Conservation (phyloP, 2,329 filamentous ascomycete genomes). For the Colletotrichum tanaceti region DNA sequence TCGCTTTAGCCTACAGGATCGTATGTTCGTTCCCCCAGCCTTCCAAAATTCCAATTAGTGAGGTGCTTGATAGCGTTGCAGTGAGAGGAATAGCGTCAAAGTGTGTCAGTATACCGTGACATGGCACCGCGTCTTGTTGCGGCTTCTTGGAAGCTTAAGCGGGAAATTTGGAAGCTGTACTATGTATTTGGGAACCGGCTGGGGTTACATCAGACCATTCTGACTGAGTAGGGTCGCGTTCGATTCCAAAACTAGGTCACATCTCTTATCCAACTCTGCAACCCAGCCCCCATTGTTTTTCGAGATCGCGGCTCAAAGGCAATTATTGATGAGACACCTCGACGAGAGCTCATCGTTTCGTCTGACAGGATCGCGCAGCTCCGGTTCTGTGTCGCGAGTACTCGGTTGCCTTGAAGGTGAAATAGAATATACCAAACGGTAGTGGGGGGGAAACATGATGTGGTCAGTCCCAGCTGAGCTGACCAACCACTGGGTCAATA, state of each 20-base stretch:
- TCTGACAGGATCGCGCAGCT: neutral
- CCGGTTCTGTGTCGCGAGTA: neutral
- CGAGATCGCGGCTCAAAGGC: neutral
- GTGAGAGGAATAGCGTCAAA: neutral
- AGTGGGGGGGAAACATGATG: neutral
- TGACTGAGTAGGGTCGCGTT: neutral
- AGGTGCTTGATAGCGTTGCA: constrained; percentile 4
- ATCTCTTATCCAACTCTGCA: neutral
- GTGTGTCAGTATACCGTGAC: constrained; percentile 16
- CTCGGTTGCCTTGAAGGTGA: neutral
- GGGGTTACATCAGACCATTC: neutral
- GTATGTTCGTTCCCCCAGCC: constrained; percentile 11
- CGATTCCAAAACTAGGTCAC: constrained; percentile 2
- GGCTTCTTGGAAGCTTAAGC: neutral
- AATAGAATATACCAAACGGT: too few relatives aligned
- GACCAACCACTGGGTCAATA: constrained; percentile 9
- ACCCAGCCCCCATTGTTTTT: constrained; percentile 3
- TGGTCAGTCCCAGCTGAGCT: neutral
- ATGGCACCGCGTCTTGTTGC: constrained; percentile 10
- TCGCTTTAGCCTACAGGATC: neutral
- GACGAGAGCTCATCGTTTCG: neutral
- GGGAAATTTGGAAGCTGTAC: neutral
- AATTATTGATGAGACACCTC: neutral
- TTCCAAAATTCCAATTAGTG: constrained; percentile 7
- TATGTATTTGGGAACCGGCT: neutral